Evolutionary conservation across 2,329 filamentous ascomycete species (phyloP).

Genomic region (Cercospora nicotianae): DNA sequence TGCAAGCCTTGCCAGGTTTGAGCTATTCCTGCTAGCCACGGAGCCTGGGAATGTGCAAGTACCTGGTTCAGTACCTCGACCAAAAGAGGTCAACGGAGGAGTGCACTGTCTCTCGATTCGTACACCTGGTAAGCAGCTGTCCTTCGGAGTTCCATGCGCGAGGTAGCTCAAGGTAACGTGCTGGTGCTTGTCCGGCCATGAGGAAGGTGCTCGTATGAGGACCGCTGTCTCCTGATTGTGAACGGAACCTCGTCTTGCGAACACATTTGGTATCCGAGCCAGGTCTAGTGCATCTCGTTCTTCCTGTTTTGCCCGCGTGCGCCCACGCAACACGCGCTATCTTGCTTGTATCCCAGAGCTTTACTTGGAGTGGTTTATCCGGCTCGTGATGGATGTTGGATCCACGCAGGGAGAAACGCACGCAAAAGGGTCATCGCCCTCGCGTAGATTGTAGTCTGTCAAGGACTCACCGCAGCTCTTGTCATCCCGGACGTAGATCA

Average conservation of each 20-base stretch:
- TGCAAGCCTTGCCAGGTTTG: not conserved
- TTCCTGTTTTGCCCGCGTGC: not conserved
- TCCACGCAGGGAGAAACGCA: not conserved
- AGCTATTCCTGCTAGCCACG: not conserved
- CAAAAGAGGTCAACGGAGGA: not conserved
- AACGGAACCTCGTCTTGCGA: not conserved
- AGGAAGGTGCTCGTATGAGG: not conserved
- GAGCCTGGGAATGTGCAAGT: not conserved
- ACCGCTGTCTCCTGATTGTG: not conserved
- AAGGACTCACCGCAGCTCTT: not conserved
- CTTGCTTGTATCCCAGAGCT: not conserved
- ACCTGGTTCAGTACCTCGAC: not conserved
- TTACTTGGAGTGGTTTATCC: not conserved
- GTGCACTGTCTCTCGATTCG: not conserved
- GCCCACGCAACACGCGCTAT: not conserved
- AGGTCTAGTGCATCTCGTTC: not conserved
- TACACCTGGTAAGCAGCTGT: not conserved
- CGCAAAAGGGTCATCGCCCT: not conserved
- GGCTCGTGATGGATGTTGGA: not conserved
- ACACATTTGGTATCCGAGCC: not conserved
- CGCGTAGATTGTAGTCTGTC: not conserved
- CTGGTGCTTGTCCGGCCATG: not conserved
- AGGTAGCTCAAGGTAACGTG: not conserved
- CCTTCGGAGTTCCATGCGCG: not conserved
- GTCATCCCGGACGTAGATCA: slow-evolving; percentile 2